A percentile compares a stretch with the other conserved stretches of the same genome.
Conservation (phyloP, 2,329 filamentous ascomycete species). For the Magnaporthiopsis rhizophila region DNA sequence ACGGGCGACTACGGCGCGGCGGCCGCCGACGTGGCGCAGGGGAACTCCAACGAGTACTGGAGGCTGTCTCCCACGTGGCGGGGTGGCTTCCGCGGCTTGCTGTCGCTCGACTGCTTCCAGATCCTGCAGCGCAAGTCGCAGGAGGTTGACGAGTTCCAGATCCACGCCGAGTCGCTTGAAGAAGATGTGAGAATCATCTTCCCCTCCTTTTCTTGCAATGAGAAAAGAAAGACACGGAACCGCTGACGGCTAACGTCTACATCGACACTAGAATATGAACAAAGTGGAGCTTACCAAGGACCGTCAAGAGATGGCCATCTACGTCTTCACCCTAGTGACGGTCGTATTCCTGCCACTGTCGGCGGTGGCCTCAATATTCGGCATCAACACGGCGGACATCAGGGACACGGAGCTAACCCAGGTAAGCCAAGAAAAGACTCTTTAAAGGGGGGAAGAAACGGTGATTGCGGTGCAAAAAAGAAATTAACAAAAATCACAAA, state of each 20-base stretch:
- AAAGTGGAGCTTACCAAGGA: slow-evolving; percentile 33
- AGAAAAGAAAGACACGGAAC: not conserved
- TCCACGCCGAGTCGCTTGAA: slow-evolving; percentile 19
- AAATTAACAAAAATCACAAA: not conserved
- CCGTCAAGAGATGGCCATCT: slow-evolving; percentile 38
- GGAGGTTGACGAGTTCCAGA: slow-evolving; percentile 22
- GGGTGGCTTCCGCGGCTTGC: slow-evolving; percentile 28
- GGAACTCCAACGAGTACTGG: not conserved
- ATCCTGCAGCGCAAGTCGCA: slow-evolving; percentile 26
- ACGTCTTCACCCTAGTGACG: slow-evolving; percentile 42
- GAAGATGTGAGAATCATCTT: slow-evolving; percentile 16
- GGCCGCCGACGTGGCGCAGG: not conserved
- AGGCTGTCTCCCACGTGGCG: slow-evolving; percentile 27
- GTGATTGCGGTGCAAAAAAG: not conserved
- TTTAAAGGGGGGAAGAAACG: not conserved
- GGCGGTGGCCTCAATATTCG: slow-evolving; percentile 39
- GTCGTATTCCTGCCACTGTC: slow-evolving; percentile 40
- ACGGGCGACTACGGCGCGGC: slow-evolving; percentile 1
- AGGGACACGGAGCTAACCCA: slow-evolving; percentile 37
- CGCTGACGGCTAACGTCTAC: not conserved
- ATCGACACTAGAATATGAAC: slow-evolving; percentile 20
- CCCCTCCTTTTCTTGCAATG: too few species aligned
- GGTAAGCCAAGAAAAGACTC: not conserved
- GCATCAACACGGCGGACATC: slow-evolving; percentile 45
- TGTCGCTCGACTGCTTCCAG: slow-evolving; percentile 29